These are phyloP conservation scores for Geranomyces variabilis DNA, from an alignment of 192 early-diverging fungal species.

Conservation along the genomic window DNA sequence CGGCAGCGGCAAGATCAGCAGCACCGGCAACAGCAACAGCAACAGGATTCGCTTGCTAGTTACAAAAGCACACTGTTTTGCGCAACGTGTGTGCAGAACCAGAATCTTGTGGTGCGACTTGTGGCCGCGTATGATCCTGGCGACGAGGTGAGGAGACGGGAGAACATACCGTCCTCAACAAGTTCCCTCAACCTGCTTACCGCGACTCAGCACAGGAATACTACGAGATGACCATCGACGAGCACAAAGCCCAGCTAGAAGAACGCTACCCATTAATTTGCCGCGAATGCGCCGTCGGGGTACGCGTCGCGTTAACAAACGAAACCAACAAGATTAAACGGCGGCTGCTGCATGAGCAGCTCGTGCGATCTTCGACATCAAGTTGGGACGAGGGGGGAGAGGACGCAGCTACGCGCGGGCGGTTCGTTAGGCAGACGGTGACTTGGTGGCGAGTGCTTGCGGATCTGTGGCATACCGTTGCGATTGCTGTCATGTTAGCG, in stretches of 20 bases:
- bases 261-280: slow-evolving; percentile 21
- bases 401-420: neutral
- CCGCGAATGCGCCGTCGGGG: neutral
- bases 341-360: neutral
- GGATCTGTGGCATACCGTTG: neutral
- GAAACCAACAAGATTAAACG: slow-evolving; percentile 11
- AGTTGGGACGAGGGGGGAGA: neutral
- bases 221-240: slow-evolving; percentile 23
- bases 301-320: neutral
- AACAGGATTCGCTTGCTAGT: neutral
- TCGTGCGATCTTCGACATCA: neutral
- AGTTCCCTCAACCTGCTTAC: neutral
- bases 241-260: slow-evolving; percentile 19
- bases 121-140: slow-evolving; percentile 29
- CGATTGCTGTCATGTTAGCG: neutral
- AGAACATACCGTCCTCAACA: neutral
- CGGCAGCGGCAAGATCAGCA: too few relatives aligned
- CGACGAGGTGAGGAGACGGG: slow-evolving; percentile 13
- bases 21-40: slow-evolving; percentile 1
- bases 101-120: slow-evolving; percentile 18
- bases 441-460: neutral
- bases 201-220: slow-evolving; percentile 14
- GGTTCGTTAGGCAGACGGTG: neutral
- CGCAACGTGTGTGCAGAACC: slow-evolving; percentile 26
- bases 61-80: slow-evolving; percentile 14